Percentiles rank a stretch among this genome's conserved stretches.
phyloP scores from a whole-genome alignment of 306 rosid species.

The Styphnolobium japonicum region DNA sequence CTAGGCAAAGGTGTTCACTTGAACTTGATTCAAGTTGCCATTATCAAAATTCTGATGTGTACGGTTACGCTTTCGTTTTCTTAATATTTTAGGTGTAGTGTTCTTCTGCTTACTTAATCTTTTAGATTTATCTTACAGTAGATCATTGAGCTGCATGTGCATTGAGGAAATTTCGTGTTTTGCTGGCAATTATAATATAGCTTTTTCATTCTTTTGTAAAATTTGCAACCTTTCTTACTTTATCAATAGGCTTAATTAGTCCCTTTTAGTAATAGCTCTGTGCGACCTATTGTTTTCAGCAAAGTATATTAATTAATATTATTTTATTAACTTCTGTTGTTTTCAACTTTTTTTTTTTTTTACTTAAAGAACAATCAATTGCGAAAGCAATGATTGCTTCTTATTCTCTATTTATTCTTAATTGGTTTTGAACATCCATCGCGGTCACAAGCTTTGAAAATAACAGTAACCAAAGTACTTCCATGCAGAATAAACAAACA shows the following conservation, averaged over 20 bases:
- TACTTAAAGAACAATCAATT: conserved; percentile 45
- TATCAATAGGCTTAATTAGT: background rate
- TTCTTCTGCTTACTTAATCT: no score
- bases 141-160: background rate
- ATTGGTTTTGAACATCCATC: background rate
- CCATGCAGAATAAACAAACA: conserved; percentile 50
- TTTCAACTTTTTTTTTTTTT: conserved; percentile 39
- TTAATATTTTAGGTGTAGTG: no score
- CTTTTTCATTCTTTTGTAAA: background rate
- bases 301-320: no score
- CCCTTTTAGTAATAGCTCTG: background rate
- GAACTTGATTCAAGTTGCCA: no score
- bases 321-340: conserved; percentile 22
- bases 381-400: conserved; percentile 26
- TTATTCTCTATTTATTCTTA: background rate
- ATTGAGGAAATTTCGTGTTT: background rate
- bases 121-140: no score
- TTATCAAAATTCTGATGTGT: no score
- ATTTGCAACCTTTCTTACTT: background rate
- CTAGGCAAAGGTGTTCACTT: no score
- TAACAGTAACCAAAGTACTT: background rate
- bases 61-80: no score
- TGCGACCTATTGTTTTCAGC: background rate
- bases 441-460: conserved; percentile 1
- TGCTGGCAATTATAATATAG: no score